Percentiles rank a stretch among this genome's conserved stretches.
Conservation (phyloP, 176 grass and related monocot species). For the Stipa capillata region DNA sequence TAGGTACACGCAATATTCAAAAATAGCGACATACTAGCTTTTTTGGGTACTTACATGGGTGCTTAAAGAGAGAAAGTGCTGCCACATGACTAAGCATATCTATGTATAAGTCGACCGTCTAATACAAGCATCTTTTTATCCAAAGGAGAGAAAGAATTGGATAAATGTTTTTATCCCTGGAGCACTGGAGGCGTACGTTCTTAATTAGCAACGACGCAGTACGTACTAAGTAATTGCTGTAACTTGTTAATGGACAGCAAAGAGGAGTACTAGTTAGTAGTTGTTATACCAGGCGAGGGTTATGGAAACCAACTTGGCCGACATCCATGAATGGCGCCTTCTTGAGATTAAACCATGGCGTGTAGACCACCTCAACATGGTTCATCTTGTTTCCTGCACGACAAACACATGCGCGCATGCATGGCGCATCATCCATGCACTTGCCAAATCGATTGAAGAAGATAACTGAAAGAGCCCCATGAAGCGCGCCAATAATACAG, state of each 20-base stretch:
- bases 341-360: constrained; percentile 96
- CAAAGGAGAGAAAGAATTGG: too few species aligned
- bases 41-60: too few species aligned
- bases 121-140: too few species aligned
- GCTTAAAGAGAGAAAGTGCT: too few species aligned
- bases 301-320: constrained; percentile 96
- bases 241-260: not conserved
- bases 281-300: constrained; percentile 60
- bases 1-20: too few species aligned
- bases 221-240: not conserved
- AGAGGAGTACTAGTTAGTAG: not conserved
- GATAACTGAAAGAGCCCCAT: constrained; percentile 29
- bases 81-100: too few species aligned
- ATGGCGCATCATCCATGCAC: too few species aligned
- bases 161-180: too few species aligned
- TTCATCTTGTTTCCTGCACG: constrained; percentile 97
- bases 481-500: constrained; percentile 26
- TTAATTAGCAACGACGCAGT: too few species aligned
- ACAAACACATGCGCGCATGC: constrained; percentile 29
- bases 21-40: too few species aligned
- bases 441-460: not conserved
- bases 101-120: too few species aligned
- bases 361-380: constrained; percentile 83
- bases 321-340: constrained; percentile 93
- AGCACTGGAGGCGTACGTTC: too few species aligned